Percentiles rank a stretch among this genome's conserved stretches.
Conservation (phyloP, 1,284 basidiomycete species). For the Anthracocystis panici-leucophaei region DNA sequence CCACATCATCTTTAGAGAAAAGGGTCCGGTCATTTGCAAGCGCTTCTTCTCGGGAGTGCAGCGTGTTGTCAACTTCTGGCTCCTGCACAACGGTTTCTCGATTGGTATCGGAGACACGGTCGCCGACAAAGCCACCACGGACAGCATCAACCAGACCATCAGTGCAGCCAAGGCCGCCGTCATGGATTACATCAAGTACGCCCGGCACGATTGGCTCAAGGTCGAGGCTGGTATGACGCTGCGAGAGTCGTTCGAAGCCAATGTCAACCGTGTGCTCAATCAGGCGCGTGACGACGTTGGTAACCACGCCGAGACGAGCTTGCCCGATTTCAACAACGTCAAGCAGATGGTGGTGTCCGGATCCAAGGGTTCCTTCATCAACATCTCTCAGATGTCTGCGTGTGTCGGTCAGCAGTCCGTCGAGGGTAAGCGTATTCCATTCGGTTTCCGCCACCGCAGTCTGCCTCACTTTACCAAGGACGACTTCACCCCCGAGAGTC, state of each 20-base stretch:
- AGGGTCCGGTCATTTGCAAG: conserved; percentile 92
- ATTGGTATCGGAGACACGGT: conserved; percentile 99
- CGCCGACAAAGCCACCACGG: conserved; percentile 87
- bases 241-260: conserved; percentile 95
- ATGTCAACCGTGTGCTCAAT: conserved; percentile 91
- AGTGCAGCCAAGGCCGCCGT: conserved; percentile 78
- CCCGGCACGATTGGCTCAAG: conserved; percentile 66
- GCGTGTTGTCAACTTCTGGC: conserved; percentile 96
- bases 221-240: conserved; percentile 90
- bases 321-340: conserved; percentile 99
- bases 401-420: conserved; percentile 99
- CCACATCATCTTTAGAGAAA: conserved; percentile 97
- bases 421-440: conserved; percentile 97
- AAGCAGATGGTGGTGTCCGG: conserved; percentile 99
- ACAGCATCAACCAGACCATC: conserved; percentile 85
- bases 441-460: conserved; percentile 96
- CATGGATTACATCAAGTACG: conserved; percentile 65
- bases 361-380: conserved; percentile 92
- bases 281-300: conserved; percentile 95
- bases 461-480: conserved; percentile 98
- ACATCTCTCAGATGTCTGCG: conserved; percentile 99
- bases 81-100: conserved; percentile 98
- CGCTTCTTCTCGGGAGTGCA: conserved; percentile 94
- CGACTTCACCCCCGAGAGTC: conserved; percentile 97
- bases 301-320: conserved; percentile 91